Evolutionary conservation across 176 grass and related monocot genomes (phyloP).

Genomic region (Musa schizocarpa): DNA sequence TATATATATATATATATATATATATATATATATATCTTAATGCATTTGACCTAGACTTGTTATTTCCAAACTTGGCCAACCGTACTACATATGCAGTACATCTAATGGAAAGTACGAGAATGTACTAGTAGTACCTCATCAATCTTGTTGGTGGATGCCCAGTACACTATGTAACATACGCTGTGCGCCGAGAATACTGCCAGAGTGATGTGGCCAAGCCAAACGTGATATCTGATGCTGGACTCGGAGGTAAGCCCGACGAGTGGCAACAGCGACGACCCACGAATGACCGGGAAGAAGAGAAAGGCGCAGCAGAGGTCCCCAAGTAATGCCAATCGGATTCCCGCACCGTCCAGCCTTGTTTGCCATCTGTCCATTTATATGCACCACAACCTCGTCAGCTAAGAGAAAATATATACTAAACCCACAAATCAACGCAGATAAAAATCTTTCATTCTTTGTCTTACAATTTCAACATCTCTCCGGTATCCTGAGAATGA

Average conservation of each 20-base stretch:
- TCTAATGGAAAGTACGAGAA: too few relatives aligned
- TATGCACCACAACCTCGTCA: neutral
- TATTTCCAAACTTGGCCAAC: too few relatives aligned
- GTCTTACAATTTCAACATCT: constrained; percentile 24
- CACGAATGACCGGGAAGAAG: constrained; percentile 37
- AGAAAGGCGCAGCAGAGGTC: constrained; percentile 41
- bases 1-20: too few relatives aligned
- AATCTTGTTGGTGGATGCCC: constrained; percentile 37
- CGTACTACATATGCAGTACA: too few relatives aligned
- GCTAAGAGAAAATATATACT: neutral
- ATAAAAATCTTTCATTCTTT: neutral
- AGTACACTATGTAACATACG: constrained; percentile 28
- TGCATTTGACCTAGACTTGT: too few relatives aligned
- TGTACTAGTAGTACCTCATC: constrained; percentile 22
- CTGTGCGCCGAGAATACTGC: constrained; percentile 33
- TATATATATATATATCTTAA: too few relatives aligned
- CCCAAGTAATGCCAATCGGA: constrained; percentile 31
- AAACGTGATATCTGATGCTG: constrained; percentile 59
- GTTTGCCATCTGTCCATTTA: constrained; percentile 36
- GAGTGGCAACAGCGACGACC: constrained; percentile 39
- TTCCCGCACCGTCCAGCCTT: constrained; percentile 21
- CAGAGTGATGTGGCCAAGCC: constrained; percentile 46
- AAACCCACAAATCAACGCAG: too few relatives aligned
- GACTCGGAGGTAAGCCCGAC: constrained; percentile 51
- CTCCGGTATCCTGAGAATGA: constrained; percentile 16